Evolutionary conservation across 306 rosid species (phyloP), one percentile per base, ranked within the genome.

Genomic region (Potentilla sterilis): DNA sequence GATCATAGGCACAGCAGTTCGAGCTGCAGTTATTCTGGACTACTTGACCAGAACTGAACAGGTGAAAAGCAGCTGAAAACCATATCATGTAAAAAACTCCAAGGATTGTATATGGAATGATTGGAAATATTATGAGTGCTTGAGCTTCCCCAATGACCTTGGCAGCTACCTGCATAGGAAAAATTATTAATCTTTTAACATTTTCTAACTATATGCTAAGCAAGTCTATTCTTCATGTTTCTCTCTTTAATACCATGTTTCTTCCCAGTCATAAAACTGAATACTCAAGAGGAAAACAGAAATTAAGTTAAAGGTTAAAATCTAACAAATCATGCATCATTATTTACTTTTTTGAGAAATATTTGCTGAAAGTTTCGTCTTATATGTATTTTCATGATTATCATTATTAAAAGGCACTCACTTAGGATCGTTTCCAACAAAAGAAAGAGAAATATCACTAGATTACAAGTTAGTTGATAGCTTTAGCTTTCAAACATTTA

Each of bases 81-180:
- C 98, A 93, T 80, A 93, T 79, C 89, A 89, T 93, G 86, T 91
- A 93, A 83, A 93, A 93, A 69, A 93, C 79, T 22, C 93, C 97
- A 81, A 93, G 96, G 85, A 91, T 80, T n/a, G 85, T 77, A 76
- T 84, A 91, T 59, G 98, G 98, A 70, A 93, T 85, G 83, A 89
- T 41, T 22, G 98, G 98, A 69, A 91, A 93, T 69, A 89, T 82
- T 64, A 89, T 89, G 77, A 93, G 93, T 3, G 92, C 97, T 83
- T 84, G 97, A 79, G 90, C 97, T 87, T 93, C 98, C 80, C 98
- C 93, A 40, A 93, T 91, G 81, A 91, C 96, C 89, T 93, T 93
- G 62, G 98, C 98, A 35, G 97, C 93, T 73, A 93, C 98, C 98
- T 93, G 86, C 68, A 42, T 62, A 72, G 49, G 62, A 70, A 49